A percentile compares a stretch with the other conserved stretches of the same genome.
Evolutionary conservation across 1,284 basidiomycete species (phyloP).

Genomic region (Cutaneotrichosporon cutaneum): DNA sequence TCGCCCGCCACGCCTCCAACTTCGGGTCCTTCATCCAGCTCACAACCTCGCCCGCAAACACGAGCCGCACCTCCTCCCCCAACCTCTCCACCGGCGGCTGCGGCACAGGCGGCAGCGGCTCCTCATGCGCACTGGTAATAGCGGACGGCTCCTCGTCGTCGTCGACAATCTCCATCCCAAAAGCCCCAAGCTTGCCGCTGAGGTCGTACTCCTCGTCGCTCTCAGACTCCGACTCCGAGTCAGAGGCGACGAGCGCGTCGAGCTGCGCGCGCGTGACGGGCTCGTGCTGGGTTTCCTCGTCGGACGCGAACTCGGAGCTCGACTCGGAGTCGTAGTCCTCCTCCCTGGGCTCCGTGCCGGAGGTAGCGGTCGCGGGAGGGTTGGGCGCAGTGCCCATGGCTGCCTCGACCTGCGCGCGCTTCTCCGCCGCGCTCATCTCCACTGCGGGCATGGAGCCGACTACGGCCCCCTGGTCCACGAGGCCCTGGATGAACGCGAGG

Average conservation of each 20-base stretch:
- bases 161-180: slow-evolving; percentile 30
- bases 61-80: slow-evolving; percentile 40
- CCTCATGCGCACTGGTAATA: slow-evolving; percentile 52
- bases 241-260: slow-evolving; percentile 23
- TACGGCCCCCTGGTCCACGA: slow-evolving; percentile 44
- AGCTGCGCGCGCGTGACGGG: slow-evolving; percentile 26
- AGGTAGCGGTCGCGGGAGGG: slow-evolving; percentile 8
- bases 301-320: slow-evolving; percentile 35
- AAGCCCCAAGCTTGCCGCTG: slow-evolving; percentile 15
- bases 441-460: slow-evolving; percentile 41
- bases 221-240: slow-evolving; percentile 20
- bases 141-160: slow-evolving; percentile 29
- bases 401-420: slow-evolving; percentile 38
- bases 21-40: slow-evolving; percentile 50
- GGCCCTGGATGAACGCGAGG: slow-evolving; percentile 44
- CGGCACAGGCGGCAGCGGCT: slow-evolving; percentile 44
- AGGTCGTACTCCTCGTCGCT: slow-evolving; percentile 19
- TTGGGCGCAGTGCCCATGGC: slow-evolving; percentile 20
- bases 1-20: slow-evolving; percentile 43
- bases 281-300: slow-evolving; percentile 21
- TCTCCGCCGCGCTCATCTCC: slow-evolving; percentile 38
- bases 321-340: slow-evolving; percentile 27
- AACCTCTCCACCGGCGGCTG: slow-evolving; percentile 45
- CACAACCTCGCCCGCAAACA: slow-evolving; percentile 53
- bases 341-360: slow-evolving; percentile 4